Percentiles rank a stretch among this genome's conserved stretches.
phyloP scores from a whole-genome alignment of 768 basidiomycete genomes.

The Crepidotus variabilis region DNA sequence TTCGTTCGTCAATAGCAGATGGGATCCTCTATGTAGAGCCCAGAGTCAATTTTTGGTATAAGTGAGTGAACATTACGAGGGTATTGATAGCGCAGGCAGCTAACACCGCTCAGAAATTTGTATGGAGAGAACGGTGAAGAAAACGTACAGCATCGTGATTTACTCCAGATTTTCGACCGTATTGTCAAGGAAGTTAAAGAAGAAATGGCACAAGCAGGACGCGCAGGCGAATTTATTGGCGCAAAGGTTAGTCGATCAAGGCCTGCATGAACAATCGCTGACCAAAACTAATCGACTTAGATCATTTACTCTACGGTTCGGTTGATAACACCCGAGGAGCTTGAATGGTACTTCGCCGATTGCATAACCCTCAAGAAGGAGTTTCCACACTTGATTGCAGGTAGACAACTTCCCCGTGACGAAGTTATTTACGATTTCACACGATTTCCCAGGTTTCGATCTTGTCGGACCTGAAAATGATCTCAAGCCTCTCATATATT shows the following conservation, averaged over 20 bases:
- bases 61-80: conserved; percentile 34
- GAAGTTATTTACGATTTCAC: background rate
- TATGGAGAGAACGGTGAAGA: conserved; percentile 51
- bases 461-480: conserved; percentile 75
- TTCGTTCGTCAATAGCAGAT: conserved; percentile 60
- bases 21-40: conserved; percentile 71
- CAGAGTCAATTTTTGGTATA: conserved; percentile 59
- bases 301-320: conserved; percentile 71
- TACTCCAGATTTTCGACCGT: conserved; percentile 50
- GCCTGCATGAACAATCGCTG: background rate
- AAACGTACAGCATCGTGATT: conserved; percentile 55
- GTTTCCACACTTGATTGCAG: conserved; percentile 70
- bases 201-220: conserved; percentile 46
- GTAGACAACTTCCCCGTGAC: conserved; percentile 28
- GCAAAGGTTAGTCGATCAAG: conserved; percentile 43
- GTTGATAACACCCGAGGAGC: conserved; percentile 46
- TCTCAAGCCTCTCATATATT: conserved; percentile 55
- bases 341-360: conserved; percentile 70
- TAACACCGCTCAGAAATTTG: conserved; percentile 43
- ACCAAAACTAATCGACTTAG: conserved; percentile 26
- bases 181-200: conserved; percentile 50
- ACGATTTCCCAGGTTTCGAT: conserved; percentile 56
- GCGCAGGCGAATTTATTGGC: conserved; percentile 61
- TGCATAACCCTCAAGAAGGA: conserved; percentile 70
- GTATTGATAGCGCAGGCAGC: background rate